phyloP scores from a whole-genome alignment of 305 asterid species.

The Solanum hybrid region DNA sequence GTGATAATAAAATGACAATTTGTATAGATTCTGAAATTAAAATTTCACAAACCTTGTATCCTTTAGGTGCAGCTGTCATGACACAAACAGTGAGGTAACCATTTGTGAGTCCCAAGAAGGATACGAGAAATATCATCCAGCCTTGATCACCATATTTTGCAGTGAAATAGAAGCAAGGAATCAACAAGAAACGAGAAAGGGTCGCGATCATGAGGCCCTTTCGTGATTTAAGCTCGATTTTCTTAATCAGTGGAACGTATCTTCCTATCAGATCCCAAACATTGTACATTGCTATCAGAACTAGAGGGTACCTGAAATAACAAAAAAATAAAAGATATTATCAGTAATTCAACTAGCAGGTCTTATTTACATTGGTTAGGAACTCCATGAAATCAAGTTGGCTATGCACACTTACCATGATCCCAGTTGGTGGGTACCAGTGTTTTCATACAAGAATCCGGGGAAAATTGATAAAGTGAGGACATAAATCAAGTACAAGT shows the following conservation, averaged over 20 bases:
- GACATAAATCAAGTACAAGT: slow-evolving; percentile 43
- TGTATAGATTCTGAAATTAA: not conserved
- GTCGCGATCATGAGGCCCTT: slow-evolving; percentile 42
- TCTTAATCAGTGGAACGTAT: slow-evolving; percentile 46
- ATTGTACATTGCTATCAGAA: slow-evolving; percentile 74
- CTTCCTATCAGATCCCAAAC: slow-evolving; percentile 61
- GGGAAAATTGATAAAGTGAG: slow-evolving; percentile 79
- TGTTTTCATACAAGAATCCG: slow-evolving; percentile 79
- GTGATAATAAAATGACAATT: not conserved
- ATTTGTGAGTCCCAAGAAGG: slow-evolving; percentile 65
- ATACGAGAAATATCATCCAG: slow-evolving; percentile 65
- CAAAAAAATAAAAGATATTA: not conserved
- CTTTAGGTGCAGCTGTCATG: slow-evolving; percentile 66
- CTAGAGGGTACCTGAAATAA: slow-evolving; percentile 55
- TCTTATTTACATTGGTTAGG: not conserved
- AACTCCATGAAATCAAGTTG: not conserved
- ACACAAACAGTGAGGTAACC: slow-evolving; percentile 82
- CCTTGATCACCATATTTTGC: slow-evolving; percentile 90
- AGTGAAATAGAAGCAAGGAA: slow-evolving; percentile 85
- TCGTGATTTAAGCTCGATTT: slow-evolving; percentile 40
- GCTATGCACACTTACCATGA: slow-evolving; percentile 43
- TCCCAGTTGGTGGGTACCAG: slow-evolving; percentile 70
- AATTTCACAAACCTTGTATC: slow-evolving; percentile 52
- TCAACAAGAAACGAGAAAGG: slow-evolving; percentile 46
- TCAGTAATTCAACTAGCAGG: not conserved